Conservation (phyloP, 768 basidiomycete genomes). For the Panellus pusillus region DNA sequence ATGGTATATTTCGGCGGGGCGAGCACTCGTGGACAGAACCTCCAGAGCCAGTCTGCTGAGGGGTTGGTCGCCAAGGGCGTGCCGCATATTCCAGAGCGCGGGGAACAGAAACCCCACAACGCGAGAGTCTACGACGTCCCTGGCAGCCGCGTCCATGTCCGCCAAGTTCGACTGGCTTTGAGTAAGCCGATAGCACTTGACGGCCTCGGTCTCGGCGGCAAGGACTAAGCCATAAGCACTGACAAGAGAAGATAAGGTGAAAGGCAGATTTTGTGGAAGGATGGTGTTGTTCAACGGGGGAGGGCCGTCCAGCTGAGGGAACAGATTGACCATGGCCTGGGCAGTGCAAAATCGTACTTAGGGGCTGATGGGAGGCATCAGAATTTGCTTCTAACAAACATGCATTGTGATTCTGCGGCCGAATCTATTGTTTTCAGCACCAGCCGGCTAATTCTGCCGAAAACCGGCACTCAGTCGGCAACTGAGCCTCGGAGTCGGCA, state of each 20-base stretch:
- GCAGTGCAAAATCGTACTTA: too few species aligned
- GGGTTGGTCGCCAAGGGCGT: neutral
- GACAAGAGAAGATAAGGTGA: neutral
- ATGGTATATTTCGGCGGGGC: constrained; percentile 1
- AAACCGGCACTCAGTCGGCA: too few species aligned
- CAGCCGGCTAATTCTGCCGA: too few species aligned
- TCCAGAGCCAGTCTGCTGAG: neutral
- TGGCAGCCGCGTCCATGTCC: neutral
- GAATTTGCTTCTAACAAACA: too few species aligned
- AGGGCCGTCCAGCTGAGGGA: too few species aligned
- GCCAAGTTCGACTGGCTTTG: neutral
- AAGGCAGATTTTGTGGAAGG: too few species aligned
- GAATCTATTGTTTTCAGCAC: too few species aligned
- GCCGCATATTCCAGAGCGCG: neutral
- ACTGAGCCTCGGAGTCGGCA: too few species aligned
- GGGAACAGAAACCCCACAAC: neutral
- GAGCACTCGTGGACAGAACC: neutral
- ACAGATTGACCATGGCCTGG: neutral
- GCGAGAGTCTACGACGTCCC: neutral
- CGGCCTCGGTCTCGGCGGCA: constrained; percentile 1
- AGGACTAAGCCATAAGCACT: neutral
- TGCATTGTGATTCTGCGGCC: too few species aligned
- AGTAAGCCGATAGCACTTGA: neutral
- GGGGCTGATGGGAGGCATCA: too few species aligned
- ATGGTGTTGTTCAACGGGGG: too few species aligned